These are phyloP conservation scores for Fusarium sp. DNA, from an alignment of 2,329 filamentous ascomycete genomes.

Conservation along the genomic window DNA sequence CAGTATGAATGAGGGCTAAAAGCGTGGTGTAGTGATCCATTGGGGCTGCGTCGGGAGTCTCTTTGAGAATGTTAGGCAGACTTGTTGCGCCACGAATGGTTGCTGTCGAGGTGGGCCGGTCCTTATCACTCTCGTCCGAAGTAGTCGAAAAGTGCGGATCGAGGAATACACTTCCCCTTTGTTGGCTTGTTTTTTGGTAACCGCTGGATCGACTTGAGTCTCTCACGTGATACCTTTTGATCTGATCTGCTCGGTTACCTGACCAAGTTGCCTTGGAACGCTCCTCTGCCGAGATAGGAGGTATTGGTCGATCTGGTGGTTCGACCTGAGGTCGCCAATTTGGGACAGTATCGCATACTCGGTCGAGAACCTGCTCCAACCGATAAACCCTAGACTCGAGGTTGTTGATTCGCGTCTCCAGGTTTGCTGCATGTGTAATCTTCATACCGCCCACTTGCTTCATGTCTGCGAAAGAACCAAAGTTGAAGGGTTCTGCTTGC, in stretches of 20 bases:
- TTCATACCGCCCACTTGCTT: slow-evolving; percentile 63
- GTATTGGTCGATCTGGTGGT: slow-evolving; percentile 40
- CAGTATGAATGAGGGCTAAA: slow-evolving; percentile 62
- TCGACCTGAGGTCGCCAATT: slow-evolving; percentile 50
- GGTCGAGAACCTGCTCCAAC: slow-evolving; percentile 62
- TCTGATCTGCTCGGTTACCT: slow-evolving; percentile 4
- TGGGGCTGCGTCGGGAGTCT: slow-evolving; percentile 47
- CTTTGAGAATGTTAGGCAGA: slow-evolving; percentile 53
- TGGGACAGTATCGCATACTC: slow-evolving; percentile 58
- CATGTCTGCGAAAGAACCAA: slow-evolving; percentile 57
- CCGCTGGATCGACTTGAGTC: slow-evolving; percentile 41
- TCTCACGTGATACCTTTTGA: slow-evolving; percentile 4
- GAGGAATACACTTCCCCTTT: slow-evolving; percentile 57
- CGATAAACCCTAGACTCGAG: slow-evolving; percentile 63
- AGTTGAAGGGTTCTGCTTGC: slow-evolving; percentile 63
- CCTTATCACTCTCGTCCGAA: slow-evolving; percentile 7
- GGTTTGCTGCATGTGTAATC: slow-evolving; percentile 63
- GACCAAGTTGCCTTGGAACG: slow-evolving; percentile 7
- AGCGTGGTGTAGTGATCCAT: slow-evolving; percentile 61
- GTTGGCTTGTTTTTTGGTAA: slow-evolving; percentile 48
- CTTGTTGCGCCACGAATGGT: slow-evolving; percentile 60
- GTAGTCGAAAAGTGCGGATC: slow-evolving; percentile 36
- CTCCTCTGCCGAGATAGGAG: slow-evolving; percentile 38
- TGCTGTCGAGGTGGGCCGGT: slow-evolving; percentile 55
- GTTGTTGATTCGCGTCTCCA: slow-evolving; percentile 62